These are phyloP conservation scores for Fonsecaea multimorphosa DNA, from an alignment of 2,329 filamentous ascomycete genomes.

Conservation along the genomic window DNA sequence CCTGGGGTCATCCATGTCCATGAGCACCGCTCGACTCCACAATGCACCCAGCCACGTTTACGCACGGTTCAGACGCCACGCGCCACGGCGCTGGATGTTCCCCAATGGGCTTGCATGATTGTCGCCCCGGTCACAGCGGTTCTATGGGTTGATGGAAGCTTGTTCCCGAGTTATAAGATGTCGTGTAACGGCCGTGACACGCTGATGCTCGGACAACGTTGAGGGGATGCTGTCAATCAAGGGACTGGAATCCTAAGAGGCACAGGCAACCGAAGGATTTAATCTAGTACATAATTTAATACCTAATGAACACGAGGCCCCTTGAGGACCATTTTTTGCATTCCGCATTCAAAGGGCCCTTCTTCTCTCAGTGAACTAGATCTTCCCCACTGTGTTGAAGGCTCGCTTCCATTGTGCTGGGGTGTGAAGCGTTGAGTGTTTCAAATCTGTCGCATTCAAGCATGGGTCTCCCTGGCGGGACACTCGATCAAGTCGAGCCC, in stretches of 20 bases:
- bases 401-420: not conserved
- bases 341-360: not conserved
- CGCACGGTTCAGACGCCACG: conserved; percentile 8
- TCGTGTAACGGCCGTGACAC: not conserved
- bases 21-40: not conserved
- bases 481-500: not conserved
- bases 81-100: not conserved
- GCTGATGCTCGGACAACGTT: not conserved
- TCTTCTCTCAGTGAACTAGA: not conserved
- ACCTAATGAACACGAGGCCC: conserved; percentile 19
- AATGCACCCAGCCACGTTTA: not conserved
- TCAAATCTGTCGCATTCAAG: not conserved
- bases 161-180: not conserved
- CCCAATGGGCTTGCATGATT: conserved; percentile 1
- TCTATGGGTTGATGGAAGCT: not conserved
- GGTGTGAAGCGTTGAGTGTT: conserved; percentile 9
- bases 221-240: not conserved
- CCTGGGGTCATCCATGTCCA: not conserved
- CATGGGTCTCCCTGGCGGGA: not conserved
- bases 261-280: conserved; percentile 10
- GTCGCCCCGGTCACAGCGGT: not conserved
- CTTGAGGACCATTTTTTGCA: not conserved
- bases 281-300: conserved; percentile 31
- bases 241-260: not conserved
- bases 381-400: not conserved